These are phyloP conservation scores for Malassezia dermatis DNA, from an alignment of 1,284 basidiomycete species.

Conservation along the genomic window DNA sequence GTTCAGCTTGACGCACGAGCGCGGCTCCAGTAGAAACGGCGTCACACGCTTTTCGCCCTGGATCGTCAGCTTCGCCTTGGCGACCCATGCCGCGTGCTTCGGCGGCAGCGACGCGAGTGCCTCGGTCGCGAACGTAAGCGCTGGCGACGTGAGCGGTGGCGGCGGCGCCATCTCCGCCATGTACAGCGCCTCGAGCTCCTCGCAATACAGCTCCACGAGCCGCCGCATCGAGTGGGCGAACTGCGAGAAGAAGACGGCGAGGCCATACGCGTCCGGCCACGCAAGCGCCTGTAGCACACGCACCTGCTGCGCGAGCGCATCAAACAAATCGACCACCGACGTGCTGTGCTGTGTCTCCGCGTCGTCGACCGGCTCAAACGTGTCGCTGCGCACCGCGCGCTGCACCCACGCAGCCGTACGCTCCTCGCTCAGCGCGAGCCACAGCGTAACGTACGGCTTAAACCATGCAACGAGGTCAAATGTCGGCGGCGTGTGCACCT, in stretches of 20 bases:
- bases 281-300: slow-evolving; percentile 75
- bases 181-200: slow-evolving; percentile 75
- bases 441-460: slow-evolving; percentile 75
- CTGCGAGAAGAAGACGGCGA: slow-evolving; percentile 77
- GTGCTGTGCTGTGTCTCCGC: slow-evolving; percentile 78
- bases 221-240: slow-evolving; percentile 71
- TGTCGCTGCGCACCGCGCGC: slow-evolving; percentile 35
- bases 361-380: slow-evolving; percentile 53
- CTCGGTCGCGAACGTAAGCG: background rate
- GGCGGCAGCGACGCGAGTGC: slow-evolving; percentile 46
- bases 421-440: slow-evolving; percentile 76
- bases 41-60: slow-evolving; percentile 79
- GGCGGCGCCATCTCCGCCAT: slow-evolving; percentile 78
- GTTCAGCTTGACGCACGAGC: slow-evolving; percentile 83
- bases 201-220: slow-evolving; percentile 83
- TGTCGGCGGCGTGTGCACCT: slow-evolving; percentile 52
- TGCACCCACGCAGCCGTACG: slow-evolving; percentile 86
- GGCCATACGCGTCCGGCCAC: slow-evolving; percentile 82
- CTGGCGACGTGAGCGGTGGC: slow-evolving; percentile 1
- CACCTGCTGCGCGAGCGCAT: slow-evolving; percentile 80
- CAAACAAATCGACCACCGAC: slow-evolving; percentile 90
- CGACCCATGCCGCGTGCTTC: slow-evolving; percentile 77
- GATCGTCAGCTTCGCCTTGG: slow-evolving; percentile 71
- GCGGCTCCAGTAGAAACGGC: slow-evolving; percentile 83
- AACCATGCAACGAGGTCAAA: slow-evolving; percentile 56